phyloP scores from a whole-genome alignment of 495 filamentous ascomycete species.

The Cercophora newfieldiana region DNA sequence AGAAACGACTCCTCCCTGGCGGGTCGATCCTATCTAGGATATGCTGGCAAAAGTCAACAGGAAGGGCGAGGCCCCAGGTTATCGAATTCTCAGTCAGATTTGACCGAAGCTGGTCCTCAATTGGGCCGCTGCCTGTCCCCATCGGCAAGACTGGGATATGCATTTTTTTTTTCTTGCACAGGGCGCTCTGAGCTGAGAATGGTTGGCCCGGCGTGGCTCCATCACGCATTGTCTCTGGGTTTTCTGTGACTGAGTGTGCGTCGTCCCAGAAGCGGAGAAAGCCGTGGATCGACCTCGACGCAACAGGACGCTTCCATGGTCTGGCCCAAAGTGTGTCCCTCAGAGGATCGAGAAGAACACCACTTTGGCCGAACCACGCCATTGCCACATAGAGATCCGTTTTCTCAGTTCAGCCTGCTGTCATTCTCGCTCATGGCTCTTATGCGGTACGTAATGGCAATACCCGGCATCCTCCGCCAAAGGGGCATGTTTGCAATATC shows the following conservation, averaged over 20 bases:
- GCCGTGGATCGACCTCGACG: neutral
- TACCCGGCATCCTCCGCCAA: neutral
- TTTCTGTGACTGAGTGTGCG: neutral
- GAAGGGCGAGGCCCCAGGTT: neutral
- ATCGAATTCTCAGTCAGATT: neutral
- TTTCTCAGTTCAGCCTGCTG: neutral
- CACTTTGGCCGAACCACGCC: neutral
- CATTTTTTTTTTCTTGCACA: neutral
- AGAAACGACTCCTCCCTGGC: neutral
- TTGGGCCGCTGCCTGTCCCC: neutral
- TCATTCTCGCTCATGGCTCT: neutral
- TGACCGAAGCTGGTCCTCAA: neutral
- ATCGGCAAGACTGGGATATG: conserved; percentile 3
- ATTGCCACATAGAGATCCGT: neutral
- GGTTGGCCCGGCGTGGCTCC: neutral
- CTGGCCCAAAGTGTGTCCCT: neutral
- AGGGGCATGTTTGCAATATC: neutral
- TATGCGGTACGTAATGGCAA: neutral
- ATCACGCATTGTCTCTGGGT: neutral
- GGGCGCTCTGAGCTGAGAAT: neutral
- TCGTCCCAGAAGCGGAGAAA: conserved; percentile 15
- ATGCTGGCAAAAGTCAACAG: neutral
- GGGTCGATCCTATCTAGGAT: neutral
- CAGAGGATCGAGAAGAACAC: neutral
- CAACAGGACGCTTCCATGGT: neutral